A percentile compares a stretch with the other conserved stretches of the same genome.
Evolutionary conservation across 1,284 basidiomycete genomes (phyloP).

Genomic region (Marasmius oreades): DNA sequence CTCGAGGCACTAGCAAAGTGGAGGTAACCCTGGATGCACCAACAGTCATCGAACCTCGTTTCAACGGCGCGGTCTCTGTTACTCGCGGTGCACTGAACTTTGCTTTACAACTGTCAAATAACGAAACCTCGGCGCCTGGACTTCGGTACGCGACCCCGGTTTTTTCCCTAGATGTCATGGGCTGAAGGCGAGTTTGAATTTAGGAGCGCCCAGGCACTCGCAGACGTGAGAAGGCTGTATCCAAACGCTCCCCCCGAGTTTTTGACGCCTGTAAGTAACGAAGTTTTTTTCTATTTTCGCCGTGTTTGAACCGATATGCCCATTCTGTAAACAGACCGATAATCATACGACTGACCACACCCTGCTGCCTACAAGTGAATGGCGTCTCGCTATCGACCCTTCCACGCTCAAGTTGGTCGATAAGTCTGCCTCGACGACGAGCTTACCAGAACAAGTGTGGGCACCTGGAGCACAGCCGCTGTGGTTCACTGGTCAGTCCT

Average conservation of each 20-base stretch:
- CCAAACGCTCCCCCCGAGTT: slow-evolving; percentile 31
- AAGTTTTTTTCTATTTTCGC: neutral
- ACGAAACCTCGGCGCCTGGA: slow-evolving; percentile 28
- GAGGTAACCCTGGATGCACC: slow-evolving; percentile 28
- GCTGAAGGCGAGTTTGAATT: neutral
- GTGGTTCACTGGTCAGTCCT: slow-evolving; percentile 27
- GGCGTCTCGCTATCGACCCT: slow-evolving; percentile 36
- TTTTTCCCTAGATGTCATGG: neutral
- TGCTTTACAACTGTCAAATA: slow-evolving; percentile 33
- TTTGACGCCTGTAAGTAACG: slow-evolving; percentile 25
- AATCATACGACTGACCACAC: slow-evolving; percentile 33
- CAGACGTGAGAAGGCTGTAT: slow-evolving; percentile 29
- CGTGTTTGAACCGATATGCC: neutral
- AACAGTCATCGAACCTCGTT: slow-evolving; percentile 28
- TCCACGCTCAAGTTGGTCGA: slow-evolving; percentile 30
- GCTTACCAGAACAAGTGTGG: slow-evolving; percentile 34
- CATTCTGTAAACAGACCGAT: slow-evolving; percentile 18
- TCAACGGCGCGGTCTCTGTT: slow-evolving; percentile 32
- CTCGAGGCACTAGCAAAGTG: slow-evolving; percentile 27
- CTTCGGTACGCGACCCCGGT: slow-evolving; percentile 21
- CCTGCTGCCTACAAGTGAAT: slow-evolving; percentile 32
- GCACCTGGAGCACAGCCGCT: slow-evolving; percentile 32
- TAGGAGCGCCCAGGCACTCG: slow-evolving; percentile 34
- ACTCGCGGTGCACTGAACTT: slow-evolving; percentile 34
- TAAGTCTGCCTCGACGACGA: slow-evolving; percentile 20